These are phyloP conservation scores for Globisporangium nunn DNA, from an alignment of 352 stramenopile species.

Conservation along the genomic window DNA sequence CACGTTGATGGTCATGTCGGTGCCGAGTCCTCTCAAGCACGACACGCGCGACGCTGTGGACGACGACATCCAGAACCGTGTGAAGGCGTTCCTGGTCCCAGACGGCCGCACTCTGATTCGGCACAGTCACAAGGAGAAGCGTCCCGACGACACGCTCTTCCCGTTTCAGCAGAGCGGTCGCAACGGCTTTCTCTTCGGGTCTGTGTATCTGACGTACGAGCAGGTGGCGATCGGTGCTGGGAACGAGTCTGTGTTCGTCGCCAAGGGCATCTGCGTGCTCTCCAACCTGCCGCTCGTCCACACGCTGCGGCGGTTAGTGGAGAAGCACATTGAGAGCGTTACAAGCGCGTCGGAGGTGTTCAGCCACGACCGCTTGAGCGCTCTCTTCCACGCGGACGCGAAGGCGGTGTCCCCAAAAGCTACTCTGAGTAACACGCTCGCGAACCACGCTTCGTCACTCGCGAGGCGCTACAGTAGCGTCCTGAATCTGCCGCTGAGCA, in stretches of 20 bases:
- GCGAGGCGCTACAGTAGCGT: conserved; percentile 33
- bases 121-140: conserved; percentile 16
- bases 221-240: conserved; percentile 31
- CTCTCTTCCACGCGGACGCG: conserved; percentile 27
- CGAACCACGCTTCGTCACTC: conserved; percentile 25
- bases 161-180: conserved; percentile 72
- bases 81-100: conserved; percentile 71
- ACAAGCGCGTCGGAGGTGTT: conserved; percentile 35
- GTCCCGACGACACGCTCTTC: conserved; percentile 56
- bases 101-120: conserved; percentile 52
- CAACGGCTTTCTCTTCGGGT: conserved; percentile 68
- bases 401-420: conserved; percentile 7
- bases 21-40: conserved; percentile 25
- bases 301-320: conserved; percentile 47
- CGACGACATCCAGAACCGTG: conserved; percentile 44
- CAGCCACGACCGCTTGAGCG: conserved; percentile 32
- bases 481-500: conserved; percentile 26
- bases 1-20: conserved; percentile 52
- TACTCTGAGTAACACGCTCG: conserved; percentile 18
- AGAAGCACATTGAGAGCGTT: conserved; percentile 35
- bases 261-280: conserved; percentile 64
- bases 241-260: conserved; percentile 42
- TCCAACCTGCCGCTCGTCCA: conserved; percentile 58
- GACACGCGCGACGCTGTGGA: conserved; percentile 24
- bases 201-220: conserved; percentile 74